Conservation (phyloP, 179 eudicot genomes). For the Carnegiea gigantea region DNA sequence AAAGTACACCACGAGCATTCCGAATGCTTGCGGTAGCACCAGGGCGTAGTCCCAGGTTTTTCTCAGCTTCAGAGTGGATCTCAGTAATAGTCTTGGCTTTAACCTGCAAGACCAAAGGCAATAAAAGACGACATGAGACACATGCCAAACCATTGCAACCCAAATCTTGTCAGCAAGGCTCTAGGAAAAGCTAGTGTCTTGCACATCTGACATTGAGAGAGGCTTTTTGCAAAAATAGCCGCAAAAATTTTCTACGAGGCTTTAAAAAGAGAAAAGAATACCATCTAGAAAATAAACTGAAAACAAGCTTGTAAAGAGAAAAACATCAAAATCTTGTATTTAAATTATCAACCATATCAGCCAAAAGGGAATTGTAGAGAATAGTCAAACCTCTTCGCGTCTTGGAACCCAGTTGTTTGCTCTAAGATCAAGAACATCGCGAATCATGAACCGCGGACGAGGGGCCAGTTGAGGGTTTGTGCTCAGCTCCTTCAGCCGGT, state of each 20-base stretch:
- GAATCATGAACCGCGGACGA: slow-evolving; percentile 87
- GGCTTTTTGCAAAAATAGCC: too few relatives aligned
- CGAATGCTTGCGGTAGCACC: slow-evolving; percentile 77
- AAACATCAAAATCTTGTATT: too few relatives aligned
- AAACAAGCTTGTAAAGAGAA: too few relatives aligned
- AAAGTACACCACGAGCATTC: slow-evolving; percentile 46
- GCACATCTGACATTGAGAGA: too few relatives aligned
- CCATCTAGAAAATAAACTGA: too few relatives aligned
- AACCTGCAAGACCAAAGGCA: slow-evolving; percentile 34
- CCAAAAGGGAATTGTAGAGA: too few relatives aligned
- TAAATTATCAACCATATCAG: neutral
- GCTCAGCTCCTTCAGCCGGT: slow-evolving; percentile 69
- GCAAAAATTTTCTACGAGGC: too few relatives aligned
- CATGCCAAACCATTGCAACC: too few relatives aligned
- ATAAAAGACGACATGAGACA: neutral
- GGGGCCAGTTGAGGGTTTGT: slow-evolving; percentile 71
- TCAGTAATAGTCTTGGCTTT: slow-evolving; percentile 83
- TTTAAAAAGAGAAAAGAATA: too few relatives aligned
- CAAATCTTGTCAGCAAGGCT: too few relatives aligned
- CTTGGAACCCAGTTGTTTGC: slow-evolving; percentile 89
- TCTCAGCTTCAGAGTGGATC: slow-evolving; percentile 86
- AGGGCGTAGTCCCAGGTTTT: slow-evolving; percentile 74
- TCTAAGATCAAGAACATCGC: slow-evolving; percentile 78
- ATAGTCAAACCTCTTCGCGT: slow-evolving; percentile 77
- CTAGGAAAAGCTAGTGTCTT: too few relatives aligned